Conservation (phyloP, 2,329 filamentous ascomycete genomes). For the Fusarium solani-melongenae region DNA sequence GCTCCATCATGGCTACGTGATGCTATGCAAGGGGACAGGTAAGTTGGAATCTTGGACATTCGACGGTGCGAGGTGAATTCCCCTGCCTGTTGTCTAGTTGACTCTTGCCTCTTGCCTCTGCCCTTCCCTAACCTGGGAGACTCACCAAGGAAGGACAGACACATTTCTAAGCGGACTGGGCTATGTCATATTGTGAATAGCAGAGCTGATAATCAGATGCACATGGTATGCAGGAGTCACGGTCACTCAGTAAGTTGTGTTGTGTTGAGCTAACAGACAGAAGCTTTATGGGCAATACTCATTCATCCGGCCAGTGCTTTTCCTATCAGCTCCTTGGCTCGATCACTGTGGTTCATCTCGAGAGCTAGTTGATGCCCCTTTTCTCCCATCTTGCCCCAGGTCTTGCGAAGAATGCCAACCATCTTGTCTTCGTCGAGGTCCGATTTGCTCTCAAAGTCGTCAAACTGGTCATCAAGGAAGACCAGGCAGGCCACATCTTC, state of each 20-base stretch:
- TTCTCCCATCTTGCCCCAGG: constrained; percentile 80
- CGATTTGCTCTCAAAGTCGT: constrained; percentile 76
- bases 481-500: constrained; percentile 90
- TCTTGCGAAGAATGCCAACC: constrained; percentile 76
- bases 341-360: constrained; percentile 71
- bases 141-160: not conserved
- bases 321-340: constrained; percentile 69
- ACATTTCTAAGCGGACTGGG: not conserved
- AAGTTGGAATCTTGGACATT: not conserved
- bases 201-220: not conserved
- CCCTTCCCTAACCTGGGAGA: not conserved
- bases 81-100: not conserved
- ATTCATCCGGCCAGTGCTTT: constrained; percentile 64
- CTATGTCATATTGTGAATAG: not conserved
- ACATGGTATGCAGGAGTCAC: not conserved
- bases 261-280: not conserved
- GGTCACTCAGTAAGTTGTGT: not conserved
- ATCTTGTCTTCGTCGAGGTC: constrained; percentile 81
- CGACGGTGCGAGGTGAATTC: not conserved
- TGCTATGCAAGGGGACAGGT: constrained; percentile 12
- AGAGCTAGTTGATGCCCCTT: constrained; percentile 73
- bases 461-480: constrained; percentile 88
- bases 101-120: not conserved
- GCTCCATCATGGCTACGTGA: constrained; percentile 4
- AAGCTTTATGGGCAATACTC: not conserved